phyloP scores from a whole-genome alignment of 805 yeast genomes.

The Kodamaea hsintzibuensis region DNA sequence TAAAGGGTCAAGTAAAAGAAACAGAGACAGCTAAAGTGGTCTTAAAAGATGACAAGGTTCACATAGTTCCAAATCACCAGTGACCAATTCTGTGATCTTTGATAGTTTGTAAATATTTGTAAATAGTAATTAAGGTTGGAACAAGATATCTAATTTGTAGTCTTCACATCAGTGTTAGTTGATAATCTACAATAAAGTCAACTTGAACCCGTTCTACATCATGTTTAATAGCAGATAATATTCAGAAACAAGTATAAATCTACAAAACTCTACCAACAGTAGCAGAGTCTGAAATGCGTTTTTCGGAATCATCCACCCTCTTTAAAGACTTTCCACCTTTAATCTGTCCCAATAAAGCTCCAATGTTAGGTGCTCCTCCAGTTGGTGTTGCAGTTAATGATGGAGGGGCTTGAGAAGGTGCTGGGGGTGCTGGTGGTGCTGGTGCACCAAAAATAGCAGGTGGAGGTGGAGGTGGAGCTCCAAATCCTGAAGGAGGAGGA shows the following conservation, averaged over 20 bases:
- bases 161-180: too few relatives aligned
- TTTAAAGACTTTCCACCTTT: slow-evolving; percentile 51
- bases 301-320: slow-evolving; percentile 50
- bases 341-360: slow-evolving; percentile 59
- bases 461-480: slow-evolving; percentile 24
- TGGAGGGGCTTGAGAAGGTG: slow-evolving; percentile 37
- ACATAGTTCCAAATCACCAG: slow-evolving; percentile 35
- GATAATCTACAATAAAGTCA: too few relatives aligned
- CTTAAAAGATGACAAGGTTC: slow-evolving; percentile 25
- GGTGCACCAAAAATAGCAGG: slow-evolving; percentile 44
- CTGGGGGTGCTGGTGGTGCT: slow-evolving; percentile 28
- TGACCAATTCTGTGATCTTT: background rate
- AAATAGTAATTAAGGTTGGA: background rate
- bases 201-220: too few relatives aligned
- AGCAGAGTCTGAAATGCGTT: slow-evolving; percentile 47
- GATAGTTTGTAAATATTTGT: background rate
- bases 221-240: background rate
- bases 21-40: slow-evolving; percentile 31
- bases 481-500: slow-evolving; percentile 14
- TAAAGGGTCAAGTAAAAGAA: slow-evolving; percentile 71
- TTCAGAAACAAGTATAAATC: slow-evolving; percentile 4
- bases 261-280: slow-evolving; percentile 52
- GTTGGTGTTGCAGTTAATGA: slow-evolving; percentile 34
- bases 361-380: slow-evolving; percentile 35
- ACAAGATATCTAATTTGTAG: too few relatives aligned